Percentiles rank a stretch among this genome's conserved stretches.
Evolutionary conservation across 2,329 filamentous ascomycete genomes (phyloP).

Genomic region (Dendryphion nanum): DNA sequence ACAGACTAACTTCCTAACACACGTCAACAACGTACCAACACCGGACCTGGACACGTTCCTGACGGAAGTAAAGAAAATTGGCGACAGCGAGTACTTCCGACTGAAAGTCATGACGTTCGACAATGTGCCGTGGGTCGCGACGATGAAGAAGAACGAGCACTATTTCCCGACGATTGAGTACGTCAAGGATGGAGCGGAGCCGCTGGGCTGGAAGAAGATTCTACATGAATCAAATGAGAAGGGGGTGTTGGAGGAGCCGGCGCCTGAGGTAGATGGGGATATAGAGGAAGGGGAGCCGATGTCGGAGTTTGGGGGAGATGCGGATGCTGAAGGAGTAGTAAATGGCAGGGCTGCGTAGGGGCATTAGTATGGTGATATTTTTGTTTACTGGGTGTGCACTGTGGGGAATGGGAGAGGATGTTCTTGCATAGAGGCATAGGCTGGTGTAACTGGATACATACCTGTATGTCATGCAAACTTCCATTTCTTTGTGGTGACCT

Average conservation of each 20-base stretch:
- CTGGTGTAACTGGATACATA: too few relatives aligned
- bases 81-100: slow-evolving; percentile 97
- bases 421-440: too few relatives aligned
- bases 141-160: slow-evolving; percentile 99
- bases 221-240: slow-evolving; percentile 52
- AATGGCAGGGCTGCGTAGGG: too few relatives aligned
- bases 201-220: slow-evolving; percentile 58
- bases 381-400: too few relatives aligned
- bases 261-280: too few relatives aligned
- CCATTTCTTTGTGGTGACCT: too few relatives aligned
- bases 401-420: too few relatives aligned
- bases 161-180: slow-evolving; percentile 74
- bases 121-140: slow-evolving; percentile 98
- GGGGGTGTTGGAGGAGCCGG: slow-evolving; percentile 32
- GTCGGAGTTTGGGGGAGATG: too few relatives aligned
- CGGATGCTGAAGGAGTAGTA: too few relatives aligned
- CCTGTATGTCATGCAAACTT: too few relatives aligned
- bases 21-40: slow-evolving; percentile 86
- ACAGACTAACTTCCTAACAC: slow-evolving; percentile 95
- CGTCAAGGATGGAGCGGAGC: slow-evolving; percentile 53
- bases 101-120: slow-evolving; percentile 98
- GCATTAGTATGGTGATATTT: too few relatives aligned
- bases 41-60: slow-evolving; percentile 80
- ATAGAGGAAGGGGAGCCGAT: too few relatives aligned
- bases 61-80: slow-evolving; percentile 77